Base-by-base conservation (phyloP, 2,329 filamentous ascomycete genomes). In the Sporothrix schenckii region DNA sequence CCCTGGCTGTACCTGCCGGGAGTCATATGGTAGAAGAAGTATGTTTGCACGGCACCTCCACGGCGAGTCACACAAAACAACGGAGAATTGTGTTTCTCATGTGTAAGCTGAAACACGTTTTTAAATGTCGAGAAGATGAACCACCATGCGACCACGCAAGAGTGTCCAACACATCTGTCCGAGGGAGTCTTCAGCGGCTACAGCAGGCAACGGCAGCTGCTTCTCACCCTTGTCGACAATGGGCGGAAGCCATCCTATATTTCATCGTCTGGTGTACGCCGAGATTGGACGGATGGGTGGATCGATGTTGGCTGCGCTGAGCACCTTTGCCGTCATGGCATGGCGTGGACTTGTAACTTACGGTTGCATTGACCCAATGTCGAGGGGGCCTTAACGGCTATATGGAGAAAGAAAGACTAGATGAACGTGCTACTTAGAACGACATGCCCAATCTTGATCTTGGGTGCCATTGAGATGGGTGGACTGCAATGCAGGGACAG, bases 381-480 rank as follows among this genome's bases (percentile, higher is more conserved):
- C 34, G 1, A 34, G 7, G 9, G 34, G 34, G 5, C 44, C 2
- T 16, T 3, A 0, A 16, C 44, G 5, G 1, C 7, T 3, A 7
- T 6, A 50, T n/a, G 6, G 16, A 14, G 6, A 27, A 30, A 50
- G 44, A 24, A 65, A 65, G 24, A 65, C 27, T 49, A 65, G 44
- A 65, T 44, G 44, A 65, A 65, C n/a, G 61, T 14, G 50, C 30
- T 14, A 50, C 14, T 5, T 19, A 61, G 24, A 61, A 21, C 11
- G 34, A 39, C 16, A 39, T 11, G 27, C 53, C 27, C 21, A 27
- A 58, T 58, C 30, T 39, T 30, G 30, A 58, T 58, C 30, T 39
- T 30, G 30, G 54, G 30, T 58, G 54, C 27, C 54, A 58, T 58
- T 54, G 52, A 54, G 52, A 54, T 54, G 24, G 52, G 2, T 11